Conservation (phyloP, 305 asterid species). For the Solanum chacoense region DNA sequence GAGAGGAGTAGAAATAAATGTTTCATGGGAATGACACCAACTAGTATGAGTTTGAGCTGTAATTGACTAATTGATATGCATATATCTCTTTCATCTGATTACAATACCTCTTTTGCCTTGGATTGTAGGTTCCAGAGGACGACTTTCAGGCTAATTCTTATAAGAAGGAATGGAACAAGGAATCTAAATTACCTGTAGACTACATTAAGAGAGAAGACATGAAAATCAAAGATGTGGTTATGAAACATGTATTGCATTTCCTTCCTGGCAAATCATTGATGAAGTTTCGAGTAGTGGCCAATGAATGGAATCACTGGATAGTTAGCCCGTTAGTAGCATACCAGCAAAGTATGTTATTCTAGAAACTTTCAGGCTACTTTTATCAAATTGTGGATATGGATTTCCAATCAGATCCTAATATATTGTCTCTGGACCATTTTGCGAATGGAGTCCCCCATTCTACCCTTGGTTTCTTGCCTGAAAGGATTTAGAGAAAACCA, state of each 20-base stretch:
- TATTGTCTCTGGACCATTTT: slow-evolving; percentile 8
- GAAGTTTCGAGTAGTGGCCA: slow-evolving; percentile 28
- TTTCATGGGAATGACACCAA: not conserved
- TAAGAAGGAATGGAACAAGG: not conserved
- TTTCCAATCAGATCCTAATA: not conserved
- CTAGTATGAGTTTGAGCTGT: not conserved
- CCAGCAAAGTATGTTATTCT: slow-evolving; percentile 31
- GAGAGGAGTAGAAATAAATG: not conserved
- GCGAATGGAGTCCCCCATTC: slow-evolving; percentile 31
- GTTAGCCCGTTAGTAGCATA: slow-evolving; percentile 17
- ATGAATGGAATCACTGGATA: slow-evolving; percentile 33
- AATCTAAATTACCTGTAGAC: not conserved
- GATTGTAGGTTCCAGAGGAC: not conserved
- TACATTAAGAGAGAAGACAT: not conserved
- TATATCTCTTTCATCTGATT: not conserved
- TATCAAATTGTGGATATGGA: not conserved
- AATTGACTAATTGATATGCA: not conserved
- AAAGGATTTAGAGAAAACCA: not conserved
- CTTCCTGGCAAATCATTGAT: slow-evolving; percentile 39
- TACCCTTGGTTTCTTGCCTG: slow-evolving; percentile 21
- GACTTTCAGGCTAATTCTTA: not conserved
- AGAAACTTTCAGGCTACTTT: slow-evolving; percentile 33
- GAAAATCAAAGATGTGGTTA: slow-evolving; percentile 15
- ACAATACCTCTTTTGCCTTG: not conserved
- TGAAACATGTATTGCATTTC: slow-evolving; percentile 19